Percentiles rank a stretch among this genome's conserved stretches.
Evolutionary conservation across 2,329 filamentous ascomycete species (phyloP).

Genomic region (Aspergillus neoniger): DNA sequence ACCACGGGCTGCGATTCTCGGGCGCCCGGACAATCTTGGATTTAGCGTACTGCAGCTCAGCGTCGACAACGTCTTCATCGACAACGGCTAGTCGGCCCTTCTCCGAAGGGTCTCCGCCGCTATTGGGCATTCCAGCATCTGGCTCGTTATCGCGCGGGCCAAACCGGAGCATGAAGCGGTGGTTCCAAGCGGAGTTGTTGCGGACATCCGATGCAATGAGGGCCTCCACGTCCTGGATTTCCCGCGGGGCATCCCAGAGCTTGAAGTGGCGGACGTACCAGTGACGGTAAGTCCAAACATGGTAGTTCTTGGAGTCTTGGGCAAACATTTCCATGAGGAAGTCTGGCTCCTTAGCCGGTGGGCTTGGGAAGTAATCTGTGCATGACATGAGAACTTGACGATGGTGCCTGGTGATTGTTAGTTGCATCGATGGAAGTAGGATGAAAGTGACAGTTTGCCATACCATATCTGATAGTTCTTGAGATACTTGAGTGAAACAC

Average conservation of each 20-base stretch:
- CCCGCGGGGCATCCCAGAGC: slow-evolving; percentile 57
- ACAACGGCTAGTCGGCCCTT: slow-evolving; percentile 48
- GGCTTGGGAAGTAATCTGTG: slow-evolving; percentile 49
- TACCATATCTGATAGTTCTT: slow-evolving; percentile 99
- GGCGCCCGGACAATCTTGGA: slow-evolving; percentile 75
- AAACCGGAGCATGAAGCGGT: slow-evolving; percentile 94
- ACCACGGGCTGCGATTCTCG: slow-evolving; percentile 94
- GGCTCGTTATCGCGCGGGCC: slow-evolving; percentile 53
- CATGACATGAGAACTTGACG: slow-evolving; percentile 57
- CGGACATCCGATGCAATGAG: slow-evolving; percentile 79
- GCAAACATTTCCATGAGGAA: slow-evolving; percentile 82
- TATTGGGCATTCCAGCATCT: slow-evolving; percentile 40
- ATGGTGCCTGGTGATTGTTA: slow-evolving; percentile 53
- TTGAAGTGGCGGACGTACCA: slow-evolving; percentile 67
- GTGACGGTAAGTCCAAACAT: slow-evolving; percentile 96
- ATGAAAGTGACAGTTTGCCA: neutral
- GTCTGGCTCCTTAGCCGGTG: slow-evolving; percentile 66
- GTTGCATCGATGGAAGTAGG: neutral
- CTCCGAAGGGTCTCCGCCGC: slow-evolving; percentile 19
- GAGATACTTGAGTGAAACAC: slow-evolving; percentile 76
- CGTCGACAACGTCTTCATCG: slow-evolving; percentile 65
- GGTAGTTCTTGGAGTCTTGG: slow-evolving; percentile 93
- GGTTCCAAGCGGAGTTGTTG: slow-evolving; percentile 98
- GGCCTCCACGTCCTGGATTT: slow-evolving; percentile 70
- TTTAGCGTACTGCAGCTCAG: slow-evolving; percentile 75